Percentiles rank a stretch among this genome's conserved stretches.
These are phyloP conservation scores for Nitzschia sp. DNA, from an alignment of 108 stramenopile genomes.

Conservation along the genomic window DNA sequence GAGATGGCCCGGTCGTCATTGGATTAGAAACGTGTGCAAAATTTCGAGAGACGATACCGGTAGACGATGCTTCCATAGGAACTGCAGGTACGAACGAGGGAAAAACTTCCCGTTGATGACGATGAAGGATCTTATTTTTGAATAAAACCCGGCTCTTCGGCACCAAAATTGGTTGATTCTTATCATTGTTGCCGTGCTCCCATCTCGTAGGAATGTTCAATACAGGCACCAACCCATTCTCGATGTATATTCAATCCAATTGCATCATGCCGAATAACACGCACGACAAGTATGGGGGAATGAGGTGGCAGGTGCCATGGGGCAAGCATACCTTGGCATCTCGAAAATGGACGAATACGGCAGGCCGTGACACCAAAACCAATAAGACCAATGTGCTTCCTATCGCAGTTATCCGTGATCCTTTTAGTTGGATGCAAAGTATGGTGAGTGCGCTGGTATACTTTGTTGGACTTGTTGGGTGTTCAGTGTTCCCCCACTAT, in stretches of 20 bases:
- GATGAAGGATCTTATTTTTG: too few species aligned
- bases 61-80: slow-evolving; percentile 52
- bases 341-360: slow-evolving; percentile 37
- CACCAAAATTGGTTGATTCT: neutral
- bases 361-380: slow-evolving; percentile 22
- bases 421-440: slow-evolving; percentile 81
- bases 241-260: slow-evolving; percentile 37
- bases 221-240: slow-evolving; percentile 77
- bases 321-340: slow-evolving; percentile 48
- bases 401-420: slow-evolving; percentile 84
- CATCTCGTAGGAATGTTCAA: slow-evolving; percentile 61
- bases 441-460: slow-evolving; percentile 36
- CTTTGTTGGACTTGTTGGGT: neutral
- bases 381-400: slow-evolving; percentile 67
- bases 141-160: neutral
- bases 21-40: slow-evolving; percentile 70
- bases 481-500: neutral
- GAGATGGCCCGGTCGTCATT: slow-evolving; percentile 51
- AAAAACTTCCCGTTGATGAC: neutral
- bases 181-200: slow-evolving; percentile 4
- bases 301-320: slow-evolving; percentile 76
- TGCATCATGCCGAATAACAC: slow-evolving; percentile 45
- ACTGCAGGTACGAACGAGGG: slow-evolving; percentile 39
- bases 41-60: slow-evolving; percentile 48
- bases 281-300: slow-evolving; percentile 26